Base-by-base conservation (phyloP, 1,284 basidiomycete species). In the Melampsora larici-populina region DNA sequence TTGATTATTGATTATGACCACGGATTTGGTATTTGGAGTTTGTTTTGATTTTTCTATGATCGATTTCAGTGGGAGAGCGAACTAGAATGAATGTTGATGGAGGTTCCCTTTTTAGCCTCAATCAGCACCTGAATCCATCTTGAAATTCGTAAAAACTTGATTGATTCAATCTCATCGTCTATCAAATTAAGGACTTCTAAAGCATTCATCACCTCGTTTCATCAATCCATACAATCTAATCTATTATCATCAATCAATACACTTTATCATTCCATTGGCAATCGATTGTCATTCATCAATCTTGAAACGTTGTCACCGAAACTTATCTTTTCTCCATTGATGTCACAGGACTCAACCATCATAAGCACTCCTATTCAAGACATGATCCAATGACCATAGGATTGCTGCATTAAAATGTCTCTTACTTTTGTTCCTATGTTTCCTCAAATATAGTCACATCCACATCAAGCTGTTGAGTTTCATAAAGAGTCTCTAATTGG, bases 401-500 rank as follows among this genome's bases (percentile, higher is more conserved):
- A 63, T 11, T 17, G 13, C 17, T n/a, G 18, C n/a, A 33, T 26
- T 31, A 8, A 33, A 64, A 26, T 5, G 33, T n/a, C 36, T 40
- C 36, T 67, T 67, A 24, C 29, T 36, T 31, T 36, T 17, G 18
- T n/a, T 43, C 65, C 40, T 33, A 18, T 24, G 36, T 36, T 36
- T 36, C 36, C 36, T n/a, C n/a, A n/a, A n/a, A n/a, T n/a, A n/a
- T n/a, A 64, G 62, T 31, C 29, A 24, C 11, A 69, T 29, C 48
- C 48, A 24, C 43, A 69, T 31, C 17, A 43, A n/a, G n/a, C 67
- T 15, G n/a, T n/a, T n/a, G n/a, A n/a, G n/a, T n/a, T n/a, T n/a
- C n/a, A n/a, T n/a, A n/a, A n/a, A n/a, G n/a, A 21, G 29, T 77
- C 75, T 13, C 67, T 66, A 9, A 17, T 77, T 18, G 75, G 75